These are phyloP conservation scores for Papiliotrema terrestris DNA, from an alignment of 1,284 basidiomycete species.

Conservation along the genomic window DNA sequence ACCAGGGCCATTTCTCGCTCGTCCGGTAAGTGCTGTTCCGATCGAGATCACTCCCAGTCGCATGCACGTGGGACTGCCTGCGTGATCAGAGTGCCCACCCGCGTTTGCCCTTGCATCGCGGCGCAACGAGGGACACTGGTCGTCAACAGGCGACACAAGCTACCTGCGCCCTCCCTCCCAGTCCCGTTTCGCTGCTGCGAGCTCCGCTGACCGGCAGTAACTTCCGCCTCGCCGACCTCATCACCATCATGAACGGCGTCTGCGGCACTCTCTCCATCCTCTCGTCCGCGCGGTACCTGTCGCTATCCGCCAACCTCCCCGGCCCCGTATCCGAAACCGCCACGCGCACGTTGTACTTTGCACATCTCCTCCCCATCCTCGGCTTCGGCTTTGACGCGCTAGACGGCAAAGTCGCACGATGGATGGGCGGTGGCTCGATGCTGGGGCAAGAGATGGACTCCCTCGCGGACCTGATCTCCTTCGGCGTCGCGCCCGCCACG, in stretches of 20 bases:
- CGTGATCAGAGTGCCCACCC: too few species aligned
- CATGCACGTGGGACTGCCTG: too few species aligned
- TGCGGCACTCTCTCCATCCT: slow-evolving; percentile 90
- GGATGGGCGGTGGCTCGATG: slow-evolving; percentile 92
- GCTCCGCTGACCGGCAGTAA: slow-evolving; percentile 59
- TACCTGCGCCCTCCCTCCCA: too few species aligned
- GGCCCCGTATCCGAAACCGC: slow-evolving; percentile 37
- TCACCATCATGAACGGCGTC: slow-evolving; percentile 99
- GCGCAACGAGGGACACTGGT: background rate
- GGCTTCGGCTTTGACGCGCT: slow-evolving; percentile 98
- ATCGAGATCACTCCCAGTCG: too few species aligned
- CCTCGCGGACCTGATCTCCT: slow-evolving; percentile 93
- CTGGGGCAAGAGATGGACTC: slow-evolving; percentile 98
- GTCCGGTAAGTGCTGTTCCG: slow-evolving; percentile 84
- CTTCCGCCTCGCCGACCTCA: slow-evolving; percentile 94
- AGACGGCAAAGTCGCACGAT: slow-evolving; percentile 96
- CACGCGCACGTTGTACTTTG: slow-evolving; percentile 64
- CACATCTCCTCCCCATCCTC: slow-evolving; percentile 81
- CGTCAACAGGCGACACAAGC: too few species aligned
- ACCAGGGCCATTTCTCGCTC: slow-evolving; percentile 89
- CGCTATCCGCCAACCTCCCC: slow-evolving; percentile 68
- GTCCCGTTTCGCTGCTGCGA: too few species aligned
- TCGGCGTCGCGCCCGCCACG: slow-evolving; percentile 92
- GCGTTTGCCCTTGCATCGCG: too few species aligned
- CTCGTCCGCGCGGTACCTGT: slow-evolving; percentile 85